Evolutionary conservation across 2,329 filamentous ascomycete genomes (phyloP), one percentile per base, ranked within the genome.

Genomic region (Diaporthe longicolla): DNA sequence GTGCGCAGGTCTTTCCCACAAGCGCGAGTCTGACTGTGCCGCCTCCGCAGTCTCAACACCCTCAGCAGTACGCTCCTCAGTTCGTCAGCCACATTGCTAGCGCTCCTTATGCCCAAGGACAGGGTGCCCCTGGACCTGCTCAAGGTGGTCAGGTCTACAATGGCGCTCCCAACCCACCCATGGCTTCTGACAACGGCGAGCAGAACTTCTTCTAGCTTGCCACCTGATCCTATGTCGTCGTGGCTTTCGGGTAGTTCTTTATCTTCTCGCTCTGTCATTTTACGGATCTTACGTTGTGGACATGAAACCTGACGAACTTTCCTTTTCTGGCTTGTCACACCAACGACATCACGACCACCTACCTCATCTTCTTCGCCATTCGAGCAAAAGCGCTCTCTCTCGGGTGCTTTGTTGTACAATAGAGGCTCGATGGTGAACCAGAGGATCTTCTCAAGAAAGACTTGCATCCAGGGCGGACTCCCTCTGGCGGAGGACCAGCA

Each of bases 181-280:
- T 71, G 48, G 68, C 69, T 29, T 61, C 74, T 63, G 71, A 75
- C 59, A 71, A 76, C 48, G 74, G 74, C 48, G 72, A 78, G 63
- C 68, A 74, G 29, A 76, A 79, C 73, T 81, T 78, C 75, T 77
- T 80, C 73, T 80, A 78, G 74, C 21, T n/a, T 57, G 73, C 43
- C 37, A 29, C 29, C 55, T n/a, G 48, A 24, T 13, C 35, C 24
- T 35, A 35, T 40, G 54, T 58, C n/a, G 32, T 52, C 21, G 13
- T 15, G 69, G 45, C 21, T 54, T 19, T 10, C 3, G 57, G 69
- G 15, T 43, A 29, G 45, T n/a, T 26, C 40, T 70, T 54, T 45
- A 45, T 32, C 57, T 70, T 70, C 72, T 61, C 6, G 57, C 58
- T 65, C 63, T 70, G 45, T 74, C 52, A 63, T 59, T 50, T 73